Evolutionary conservation across 2,329 filamentous ascomycete genomes (phyloP).

Genomic region (Fusarium sulawesiense): DNA sequence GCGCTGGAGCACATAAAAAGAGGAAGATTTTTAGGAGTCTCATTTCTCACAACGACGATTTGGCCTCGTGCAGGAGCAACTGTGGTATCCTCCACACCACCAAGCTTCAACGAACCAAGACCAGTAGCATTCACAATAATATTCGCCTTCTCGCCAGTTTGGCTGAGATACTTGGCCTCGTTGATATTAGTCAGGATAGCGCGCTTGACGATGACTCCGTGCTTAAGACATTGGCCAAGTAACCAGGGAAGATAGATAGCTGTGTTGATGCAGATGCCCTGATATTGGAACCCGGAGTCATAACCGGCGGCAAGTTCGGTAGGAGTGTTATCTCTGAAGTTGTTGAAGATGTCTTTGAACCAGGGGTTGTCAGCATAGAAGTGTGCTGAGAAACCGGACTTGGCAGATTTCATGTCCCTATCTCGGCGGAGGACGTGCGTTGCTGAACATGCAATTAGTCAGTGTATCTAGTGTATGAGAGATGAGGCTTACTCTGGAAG

Average conservation of each 20-base stretch:
- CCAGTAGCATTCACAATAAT: constrained; percentile 89
- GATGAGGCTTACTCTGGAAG: constrained; percentile 68
- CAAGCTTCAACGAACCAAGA: constrained; percentile 77
- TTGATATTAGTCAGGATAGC: constrained; percentile 73
- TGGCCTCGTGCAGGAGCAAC: constrained; percentile 85
- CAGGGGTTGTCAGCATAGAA: constrained; percentile 70
- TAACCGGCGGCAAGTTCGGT: constrained; percentile 71
- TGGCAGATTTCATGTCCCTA: constrained; percentile 68
- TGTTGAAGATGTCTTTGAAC: constrained; percentile 77
- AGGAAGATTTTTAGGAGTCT: constrained; percentile 64
- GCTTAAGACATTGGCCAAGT: constrained; percentile 79
- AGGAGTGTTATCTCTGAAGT: constrained; percentile 72
- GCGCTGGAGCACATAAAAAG: constrained; percentile 79
- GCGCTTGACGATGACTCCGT: constrained; percentile 77
- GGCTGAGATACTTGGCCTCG: constrained; percentile 67
- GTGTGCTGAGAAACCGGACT: constrained; percentile 9
- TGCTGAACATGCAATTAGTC: constrained; percentile 50
- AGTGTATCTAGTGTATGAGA: accelerated
- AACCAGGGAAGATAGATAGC: constrained; percentile 90
- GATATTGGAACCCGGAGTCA: constrained; percentile 80
- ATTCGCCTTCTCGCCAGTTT: constrained; percentile 68
- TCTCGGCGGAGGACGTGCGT: constrained; percentile 64
- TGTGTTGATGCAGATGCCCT: constrained; percentile 90
- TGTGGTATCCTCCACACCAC: constrained; percentile 80
- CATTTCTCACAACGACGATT: constrained; percentile 82